Evolutionary conservation across 2,329 filamentous ascomycete genomes (phyloP).

Genomic region (Apiospora hydei): DNA sequence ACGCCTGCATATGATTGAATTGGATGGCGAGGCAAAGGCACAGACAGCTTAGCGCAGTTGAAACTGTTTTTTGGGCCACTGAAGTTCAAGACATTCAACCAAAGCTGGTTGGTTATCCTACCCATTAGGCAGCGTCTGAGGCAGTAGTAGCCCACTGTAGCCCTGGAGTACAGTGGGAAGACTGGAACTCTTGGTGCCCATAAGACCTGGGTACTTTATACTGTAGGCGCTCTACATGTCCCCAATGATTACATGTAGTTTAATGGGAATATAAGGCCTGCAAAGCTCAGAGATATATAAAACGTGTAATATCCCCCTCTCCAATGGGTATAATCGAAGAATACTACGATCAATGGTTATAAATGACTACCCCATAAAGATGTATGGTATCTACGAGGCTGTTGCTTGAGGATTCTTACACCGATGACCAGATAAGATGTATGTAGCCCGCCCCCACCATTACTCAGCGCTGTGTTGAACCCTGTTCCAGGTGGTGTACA

Average conservation of each 20-base stretch:
- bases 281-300: too few species aligned
- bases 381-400: too few species aligned
- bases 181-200: neutral
- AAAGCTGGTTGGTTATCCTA: too few species aligned
- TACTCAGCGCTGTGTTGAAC: too few species aligned
- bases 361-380: too few species aligned
- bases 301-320: too few species aligned
- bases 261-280: neutral
- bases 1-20: neutral
- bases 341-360: too few species aligned
- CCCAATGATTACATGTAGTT: neutral
- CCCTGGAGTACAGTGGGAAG: neutral
- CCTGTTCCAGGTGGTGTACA: too few species aligned
- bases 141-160: neutral
- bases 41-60: neutral
- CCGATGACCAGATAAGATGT: neutral
- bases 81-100: neutral
- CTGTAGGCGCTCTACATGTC: neutral
- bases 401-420: neutral
- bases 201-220: neutral
- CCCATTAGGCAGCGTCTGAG: neutral
- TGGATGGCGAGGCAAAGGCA: neutral
- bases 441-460: slow-evolving; percentile 8
- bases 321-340: too few species aligned
- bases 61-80: neutral